These are phyloP conservation scores for Firmiana major DNA, from an alignment of 345 rosid species.

Conservation along the genomic window DNA sequence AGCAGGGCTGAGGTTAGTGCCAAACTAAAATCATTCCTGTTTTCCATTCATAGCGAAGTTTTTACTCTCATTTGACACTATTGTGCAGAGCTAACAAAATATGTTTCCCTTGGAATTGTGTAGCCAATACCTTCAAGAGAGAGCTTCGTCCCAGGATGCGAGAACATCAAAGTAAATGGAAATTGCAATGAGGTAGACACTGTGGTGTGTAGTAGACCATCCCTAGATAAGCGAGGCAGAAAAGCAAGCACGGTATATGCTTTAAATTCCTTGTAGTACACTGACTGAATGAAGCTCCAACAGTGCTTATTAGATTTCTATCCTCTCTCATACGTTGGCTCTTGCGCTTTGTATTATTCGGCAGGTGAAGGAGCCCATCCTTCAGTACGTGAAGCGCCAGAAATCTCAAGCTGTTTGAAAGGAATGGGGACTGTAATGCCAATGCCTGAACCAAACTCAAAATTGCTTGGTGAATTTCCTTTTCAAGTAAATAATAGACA, in stretches of 20 bases:
- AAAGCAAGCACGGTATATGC: slow-evolving; percentile 78
- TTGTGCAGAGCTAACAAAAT: background rate
- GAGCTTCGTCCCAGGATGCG: slow-evolving; percentile 54
- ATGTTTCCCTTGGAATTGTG: slow-evolving; percentile 7
- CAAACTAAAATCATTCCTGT: background rate
- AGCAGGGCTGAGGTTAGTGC: slow-evolving; percentile 67
- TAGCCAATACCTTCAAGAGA: slow-evolving; percentile 89
- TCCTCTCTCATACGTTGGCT: background rate
- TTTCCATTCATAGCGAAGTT: background rate
- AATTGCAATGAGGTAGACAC: slow-evolving; percentile 37
- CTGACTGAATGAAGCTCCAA: background rate
- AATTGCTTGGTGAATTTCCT: background rate
- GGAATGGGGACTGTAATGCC: background rate
- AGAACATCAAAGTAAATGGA: slow-evolving; percentile 35
- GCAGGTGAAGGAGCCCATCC: slow-evolving; percentile 94
- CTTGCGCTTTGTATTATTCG: background rate
- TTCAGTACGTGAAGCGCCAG: slow-evolving; percentile 72
- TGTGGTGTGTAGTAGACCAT: slow-evolving; percentile 43
- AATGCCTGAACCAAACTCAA: background rate
- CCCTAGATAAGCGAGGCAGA: slow-evolving; percentile 61
- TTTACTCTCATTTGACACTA: background rate
- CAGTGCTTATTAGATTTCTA: background rate
- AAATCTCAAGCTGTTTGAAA: slow-evolving; percentile 55
- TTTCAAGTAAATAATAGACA: background rate
- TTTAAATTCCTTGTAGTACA: background rate